Conservation (phyloP, 306 rosid species). For the Citrullus mucosospermus region DNA sequence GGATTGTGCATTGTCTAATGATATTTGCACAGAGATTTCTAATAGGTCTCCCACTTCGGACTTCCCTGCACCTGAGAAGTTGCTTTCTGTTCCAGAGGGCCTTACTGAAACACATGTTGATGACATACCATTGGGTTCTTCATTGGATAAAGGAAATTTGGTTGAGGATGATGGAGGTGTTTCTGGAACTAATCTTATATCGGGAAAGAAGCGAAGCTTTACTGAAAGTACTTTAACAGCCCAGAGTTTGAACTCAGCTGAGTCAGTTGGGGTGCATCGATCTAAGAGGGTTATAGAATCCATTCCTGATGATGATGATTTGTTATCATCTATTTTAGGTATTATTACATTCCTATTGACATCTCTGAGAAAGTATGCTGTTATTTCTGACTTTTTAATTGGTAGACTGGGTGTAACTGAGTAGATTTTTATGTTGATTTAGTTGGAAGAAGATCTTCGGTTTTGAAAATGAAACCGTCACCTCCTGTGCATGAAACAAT, state of each 20-base stretch:
- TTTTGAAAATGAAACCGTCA: slow-evolving; percentile 70
- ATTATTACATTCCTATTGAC: slow-evolving; percentile 2
- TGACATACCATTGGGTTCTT: slow-evolving; percentile 36
- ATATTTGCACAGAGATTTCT: slow-evolving; percentile 18
- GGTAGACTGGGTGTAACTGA: slow-evolving; percentile 15
- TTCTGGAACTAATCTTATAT: slow-evolving; percentile 22
- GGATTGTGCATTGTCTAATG: slow-evolving; percentile 24
- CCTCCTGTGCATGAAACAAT: slow-evolving; percentile 47
- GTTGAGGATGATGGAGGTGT: slow-evolving; percentile 25
- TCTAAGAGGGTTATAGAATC: slow-evolving; percentile 50
- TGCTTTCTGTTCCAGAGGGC: slow-evolving; percentile 45
- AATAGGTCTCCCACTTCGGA: slow-evolving; percentile 39
- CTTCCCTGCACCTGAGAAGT: slow-evolving; percentile 64
- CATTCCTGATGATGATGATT: slow-evolving; percentile 90
- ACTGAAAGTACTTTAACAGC: slow-evolving; percentile 69
- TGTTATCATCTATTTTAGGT: slow-evolving; percentile 97
- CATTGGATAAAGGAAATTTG: slow-evolving; percentile 42
- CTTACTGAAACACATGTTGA: slow-evolving; percentile 28
- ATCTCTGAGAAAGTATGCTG: background rate
- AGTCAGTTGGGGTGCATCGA: slow-evolving; percentile 48
- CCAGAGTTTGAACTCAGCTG: slow-evolving; percentile 58
- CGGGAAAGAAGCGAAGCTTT: slow-evolving; percentile 76
- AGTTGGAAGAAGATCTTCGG: slow-evolving; percentile 88
- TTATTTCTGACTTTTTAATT: background rate
- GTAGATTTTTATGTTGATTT: slow-evolving; percentile 22